Evolutionary conservation across 1,284 basidiomycete genomes (phyloP).

Genomic region (Paramarasmius palmivorus): DNA sequence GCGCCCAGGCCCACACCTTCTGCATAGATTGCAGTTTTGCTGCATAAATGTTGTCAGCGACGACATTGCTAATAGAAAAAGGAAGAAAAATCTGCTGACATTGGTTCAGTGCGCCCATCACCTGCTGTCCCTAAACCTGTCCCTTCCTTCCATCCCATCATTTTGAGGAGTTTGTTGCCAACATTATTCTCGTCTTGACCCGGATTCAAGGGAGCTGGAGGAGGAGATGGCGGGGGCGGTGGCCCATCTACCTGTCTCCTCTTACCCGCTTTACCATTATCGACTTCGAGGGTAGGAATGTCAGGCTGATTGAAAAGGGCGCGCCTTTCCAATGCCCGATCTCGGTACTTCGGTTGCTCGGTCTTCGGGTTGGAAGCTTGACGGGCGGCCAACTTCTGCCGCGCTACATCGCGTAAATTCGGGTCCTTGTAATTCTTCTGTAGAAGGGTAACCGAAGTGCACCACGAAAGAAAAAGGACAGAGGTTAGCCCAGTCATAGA

Average conservation of each 20-base stretch:
- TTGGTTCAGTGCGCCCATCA: constrained; percentile 84
- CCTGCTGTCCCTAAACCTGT: constrained; percentile 81
- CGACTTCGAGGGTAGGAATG: constrained; percentile 63
- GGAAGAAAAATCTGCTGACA: constrained; percentile 37
- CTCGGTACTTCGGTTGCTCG: constrained; percentile 82
- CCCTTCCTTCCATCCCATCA: constrained; percentile 95
- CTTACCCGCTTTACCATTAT: constrained; percentile 34
- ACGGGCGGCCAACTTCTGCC: constrained; percentile 61
- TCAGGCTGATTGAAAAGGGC: constrained; percentile 90
- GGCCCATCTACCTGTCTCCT: constrained; percentile 64
- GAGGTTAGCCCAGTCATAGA: constrained; percentile 31
- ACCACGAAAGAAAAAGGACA: constrained; percentile 23
- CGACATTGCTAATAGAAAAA: too few relatives aligned
- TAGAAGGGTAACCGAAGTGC: constrained; percentile 18
- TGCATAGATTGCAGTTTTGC: constrained; percentile 82
- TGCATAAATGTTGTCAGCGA: constrained; percentile 25
- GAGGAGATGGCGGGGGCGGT: constrained; percentile 59
- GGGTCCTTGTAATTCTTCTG: constrained; percentile 83
- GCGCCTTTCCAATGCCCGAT: constrained; percentile 87
- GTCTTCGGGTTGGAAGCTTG: constrained; percentile 26
- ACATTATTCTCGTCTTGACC: constrained; percentile 81
- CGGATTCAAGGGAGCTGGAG: constrained; percentile 60
- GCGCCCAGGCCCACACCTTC: constrained; percentile 87
- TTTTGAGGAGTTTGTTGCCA: constrained; percentile 88
- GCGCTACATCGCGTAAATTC: constrained; percentile 69